Conservation (phyloP, 2,329 filamentous ascomycete genomes). For the Aspergillus sp. region DNA sequence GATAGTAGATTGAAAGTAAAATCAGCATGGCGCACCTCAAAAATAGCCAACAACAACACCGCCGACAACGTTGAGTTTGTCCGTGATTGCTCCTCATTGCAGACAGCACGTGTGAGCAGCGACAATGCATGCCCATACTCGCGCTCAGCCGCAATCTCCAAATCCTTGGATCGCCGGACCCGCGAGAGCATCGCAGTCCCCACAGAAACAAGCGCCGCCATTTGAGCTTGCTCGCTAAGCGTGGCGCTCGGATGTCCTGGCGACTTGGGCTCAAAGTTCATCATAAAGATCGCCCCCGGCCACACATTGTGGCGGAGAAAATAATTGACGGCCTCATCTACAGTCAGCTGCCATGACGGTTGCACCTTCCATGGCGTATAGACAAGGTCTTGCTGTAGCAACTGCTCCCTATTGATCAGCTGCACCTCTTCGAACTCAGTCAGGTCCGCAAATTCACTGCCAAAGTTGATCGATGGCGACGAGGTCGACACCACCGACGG, state of each 20-base stretch:
- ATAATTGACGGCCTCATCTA: constrained; percentile 42
- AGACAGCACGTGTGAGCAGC: constrained; percentile 42
- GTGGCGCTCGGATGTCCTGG: constrained; percentile 24
- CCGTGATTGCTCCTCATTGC: constrained; percentile 39
- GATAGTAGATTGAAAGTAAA: background rate
- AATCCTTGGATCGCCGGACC: constrained; percentile 51
- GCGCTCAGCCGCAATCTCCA: constrained; percentile 55
- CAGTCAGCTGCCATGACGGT: constrained; percentile 30
- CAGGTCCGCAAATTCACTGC: constrained; percentile 23
- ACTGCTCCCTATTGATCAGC: constrained; percentile 22
- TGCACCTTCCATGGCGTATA: constrained; percentile 27
- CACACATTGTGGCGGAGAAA: constrained; percentile 42
- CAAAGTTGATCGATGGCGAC: constrained; percentile 1
- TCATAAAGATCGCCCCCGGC: constrained; percentile 33
- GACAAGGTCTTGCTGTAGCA: constrained; percentile 13
- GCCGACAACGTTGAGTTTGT: constrained; percentile 54
- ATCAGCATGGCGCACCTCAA: constrained; percentile 55
- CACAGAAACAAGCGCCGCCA: constrained; percentile 60
- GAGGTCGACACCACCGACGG: background rate
- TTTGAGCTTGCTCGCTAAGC: constrained; percentile 37
- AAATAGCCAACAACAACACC: constrained; percentile 64
- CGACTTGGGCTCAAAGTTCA: constrained; percentile 29
- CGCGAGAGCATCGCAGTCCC: constrained; percentile 64
- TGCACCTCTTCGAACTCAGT: constrained; percentile 24
- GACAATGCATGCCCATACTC: constrained; percentile 61